Base-by-base conservation (phyloP, 192 early-diverging fungal species). In the Coemansia sp. region DNA sequence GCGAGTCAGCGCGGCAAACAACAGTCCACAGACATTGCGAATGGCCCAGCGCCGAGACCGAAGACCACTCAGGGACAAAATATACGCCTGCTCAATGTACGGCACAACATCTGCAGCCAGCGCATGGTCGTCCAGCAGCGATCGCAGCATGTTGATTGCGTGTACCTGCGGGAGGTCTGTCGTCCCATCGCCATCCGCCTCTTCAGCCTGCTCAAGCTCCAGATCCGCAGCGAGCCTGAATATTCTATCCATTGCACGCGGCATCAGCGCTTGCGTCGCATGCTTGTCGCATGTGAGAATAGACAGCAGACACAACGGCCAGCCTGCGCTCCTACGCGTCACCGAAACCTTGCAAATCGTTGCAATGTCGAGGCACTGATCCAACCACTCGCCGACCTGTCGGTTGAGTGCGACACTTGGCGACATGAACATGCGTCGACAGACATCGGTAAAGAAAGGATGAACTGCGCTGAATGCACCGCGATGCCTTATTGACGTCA, bases 401-500 rank as follows among this genome's bases (percentile, higher is more conserved):
- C 69, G 68, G 38, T 84, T 81, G 14, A 93, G 73, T 5, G 62
- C 59, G 10, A 73, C 33, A 40, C 82, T 81, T 32, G 80, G 55
- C 2, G 89, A 91, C 41, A 75, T 76, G 60, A 91, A 70, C 40
- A 94, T 81, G 33, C 87, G 75, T 14, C 87, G 79, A 67, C 92
- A 95, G 0, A 96, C 73, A 0, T 67, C 73, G 9, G 88, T 81
- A 59, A 94, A 96, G 35, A 86, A 88, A 20, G 89, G 87, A 67
- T 94, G 90, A 0, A 96, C 91, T 5, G 93, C 89, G 0, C 91
- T 88, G 67, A 98, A 98, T 9, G 95, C 95, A 8, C 95, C 95
- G 46, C 89, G 88, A 62, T 98, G 95, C 11, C 95, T 88, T 50
- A 95, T 92, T 10, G 87, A 86, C 4, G 88, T 91, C 67, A 90